Percentiles rank a stretch among this genome's conserved stretches.
Evolutionary conservation across 805 yeast genomes (phyloP).

Genomic region (Saturnispora zaruensis): DNA sequence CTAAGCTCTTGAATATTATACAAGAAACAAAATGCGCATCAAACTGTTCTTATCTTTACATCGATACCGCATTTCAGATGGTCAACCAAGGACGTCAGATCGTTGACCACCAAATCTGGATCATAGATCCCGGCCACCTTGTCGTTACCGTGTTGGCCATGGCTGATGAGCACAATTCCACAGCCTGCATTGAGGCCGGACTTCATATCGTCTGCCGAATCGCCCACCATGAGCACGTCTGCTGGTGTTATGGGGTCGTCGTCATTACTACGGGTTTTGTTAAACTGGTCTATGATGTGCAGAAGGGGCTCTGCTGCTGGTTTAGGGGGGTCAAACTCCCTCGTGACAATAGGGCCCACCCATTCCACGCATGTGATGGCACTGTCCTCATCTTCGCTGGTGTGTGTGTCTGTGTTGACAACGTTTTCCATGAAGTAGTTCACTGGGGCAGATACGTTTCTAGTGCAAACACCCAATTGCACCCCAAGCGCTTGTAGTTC

Average conservation of each 20-base stretch:
- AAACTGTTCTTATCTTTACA: background rate
- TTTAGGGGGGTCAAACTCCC: constrained; percentile 60
- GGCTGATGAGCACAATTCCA: constrained; percentile 44
- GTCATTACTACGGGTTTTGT: constrained; percentile 31
- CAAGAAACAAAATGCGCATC: too few relatives aligned
- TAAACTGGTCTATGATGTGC: constrained; percentile 36
- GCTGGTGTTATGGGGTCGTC: constrained; percentile 28
- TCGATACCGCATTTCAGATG: constrained; percentile 31
- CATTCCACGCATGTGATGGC: background rate
- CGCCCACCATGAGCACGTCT: constrained; percentile 62
- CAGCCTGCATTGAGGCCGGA: constrained; percentile 61
- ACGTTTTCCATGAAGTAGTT: constrained; percentile 38
- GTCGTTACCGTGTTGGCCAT: constrained; percentile 39
- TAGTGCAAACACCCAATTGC: constrained; percentile 52
- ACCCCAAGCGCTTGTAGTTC: constrained; percentile 23
- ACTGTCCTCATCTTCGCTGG: constrained; percentile 23
- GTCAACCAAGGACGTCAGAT: constrained; percentile 31
- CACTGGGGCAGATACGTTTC: constrained; percentile 50
- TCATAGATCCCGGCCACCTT: constrained; percentile 12
- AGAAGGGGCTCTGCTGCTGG: constrained; percentile 58
- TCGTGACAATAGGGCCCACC: constrained; percentile 45
- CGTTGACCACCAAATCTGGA: constrained; percentile 28
- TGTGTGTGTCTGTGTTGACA: constrained; percentile 27
- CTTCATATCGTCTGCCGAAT: constrained; percentile 59
- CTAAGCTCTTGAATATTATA: background rate